Base-by-base conservation (phyloP, 129 eudicot genomes). In the Pittosporum tobira region DNA sequence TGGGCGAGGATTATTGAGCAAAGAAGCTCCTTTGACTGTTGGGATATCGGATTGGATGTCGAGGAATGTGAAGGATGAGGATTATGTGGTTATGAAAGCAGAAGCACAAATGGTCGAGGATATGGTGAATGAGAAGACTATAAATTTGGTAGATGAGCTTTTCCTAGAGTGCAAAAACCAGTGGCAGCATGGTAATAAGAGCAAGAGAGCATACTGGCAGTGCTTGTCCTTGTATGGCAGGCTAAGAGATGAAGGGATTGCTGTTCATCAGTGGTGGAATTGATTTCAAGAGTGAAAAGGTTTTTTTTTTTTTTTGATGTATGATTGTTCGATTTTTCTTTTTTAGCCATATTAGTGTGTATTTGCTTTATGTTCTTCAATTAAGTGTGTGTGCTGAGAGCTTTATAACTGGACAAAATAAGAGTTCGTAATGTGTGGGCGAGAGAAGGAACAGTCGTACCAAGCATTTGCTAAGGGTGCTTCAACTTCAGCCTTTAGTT, bases 81-180 rank as follows among this genome's bases (percentile, higher is more conserved):
- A 84, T 46, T 84, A 74, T 18, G 90, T 86, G 12, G 95, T 86
- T 25, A 86, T 86, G 90, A 86, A 82, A 61, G 90, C 87, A n/a
- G 95, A 82, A 43, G 87, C 88, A 0, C 81, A 85, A 68, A 73
- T 81, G 43, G 88, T 73, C 20, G 88, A 85, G 65, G 81, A 77
- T 46, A 63, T 85, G 83, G 47, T 77, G 24, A 85, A 49, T 57
- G 72, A 48, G 48, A 62, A 76, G n/a, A 70, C 79, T 9, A 73
- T 82, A 50, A 68, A 25, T 64, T 62, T 86, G 34, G 90, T 86
- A 5, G 91, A 79, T 53, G 87, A 87, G 67, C 59, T 87, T 54
- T 87, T 81, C 43, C 51, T 73, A 63, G 84, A 77, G 77, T 87
- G 88, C 57, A 83, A 62, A 55, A 63, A 78, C 69, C 70, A 74